Evolutionary conservation across 257 asterid species (phyloP), one percentile per base, ranked within the genome.

Genomic region (Gardenia jasminoides): DNA sequence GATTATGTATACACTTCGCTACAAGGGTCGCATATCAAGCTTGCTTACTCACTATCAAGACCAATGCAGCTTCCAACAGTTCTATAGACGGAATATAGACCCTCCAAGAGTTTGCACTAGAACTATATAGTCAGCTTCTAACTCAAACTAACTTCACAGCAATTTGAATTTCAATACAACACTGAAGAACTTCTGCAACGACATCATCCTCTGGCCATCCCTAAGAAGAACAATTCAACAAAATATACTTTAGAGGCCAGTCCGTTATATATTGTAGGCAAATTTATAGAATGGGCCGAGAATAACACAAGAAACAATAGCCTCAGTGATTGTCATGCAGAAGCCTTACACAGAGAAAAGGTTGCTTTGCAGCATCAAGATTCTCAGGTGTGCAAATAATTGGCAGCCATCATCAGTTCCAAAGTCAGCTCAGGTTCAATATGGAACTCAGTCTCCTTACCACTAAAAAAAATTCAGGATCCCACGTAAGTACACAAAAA

Each of bases 361-460:
- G 74, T 65, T 26, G 86, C 47, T 79, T 83, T 83, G 74, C 76
- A 33, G 70, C 78, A 84, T 76, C 70, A 75, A 67, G 52, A 64
- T 68, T 71, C 56, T 93, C 87, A 93, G 75, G 98, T 93, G 85
- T 93, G 94, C 74, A 93, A 86, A 78, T 89, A 93, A 76, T 93
- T 92, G 69, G 97, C 98, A 3, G 98, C 98, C 98, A 93, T 93
- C 97, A 93, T 93, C 72, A 93, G 88, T 80, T 92, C 97, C 93
- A 93, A 84, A 19, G 97, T 90, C 86, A 93, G 83, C 88, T 93
- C 98, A 41, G 98, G 98, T 84, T 93, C 98, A 54, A 93, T 93
- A 67, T 87, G 92, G 87, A 93, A 91, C 87, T 93, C 97, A 19
- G 94, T 89, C 83, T 90, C 96, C 89, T 88, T 93, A 59, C 99